phyloP scores from a whole-genome alignment of 2,329 filamentous ascomycete species.

The Botrytis tulipae region DNA sequence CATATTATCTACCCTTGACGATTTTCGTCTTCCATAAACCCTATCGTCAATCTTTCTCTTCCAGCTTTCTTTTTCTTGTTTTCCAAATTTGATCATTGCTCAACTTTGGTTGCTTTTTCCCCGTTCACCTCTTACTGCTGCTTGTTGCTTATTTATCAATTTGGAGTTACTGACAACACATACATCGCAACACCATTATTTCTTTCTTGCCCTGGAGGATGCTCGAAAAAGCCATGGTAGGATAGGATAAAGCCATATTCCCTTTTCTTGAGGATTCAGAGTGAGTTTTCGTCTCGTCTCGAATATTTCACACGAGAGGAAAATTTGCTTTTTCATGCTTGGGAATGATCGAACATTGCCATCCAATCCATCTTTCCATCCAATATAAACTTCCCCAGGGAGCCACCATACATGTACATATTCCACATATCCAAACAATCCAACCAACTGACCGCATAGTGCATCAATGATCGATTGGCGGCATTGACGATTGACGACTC shows the following conservation, averaged over 20 bases:
- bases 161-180: constrained; percentile 13
- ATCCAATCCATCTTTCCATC: neutral
- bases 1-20: neutral
- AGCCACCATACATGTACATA: constrained; percentile 4
- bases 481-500: constrained; percentile 7
- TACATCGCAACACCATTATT: constrained; percentile 9
- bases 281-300: neutral
- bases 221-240: neutral
- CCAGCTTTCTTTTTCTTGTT: neutral
- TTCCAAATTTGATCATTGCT: neutral
- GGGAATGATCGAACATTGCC: constrained; percentile 6
- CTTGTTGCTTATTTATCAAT: neutral
- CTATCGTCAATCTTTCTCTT: neutral
- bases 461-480: constrained; percentile 2
- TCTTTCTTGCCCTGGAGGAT: neutral
- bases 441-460: constrained; percentile 5
- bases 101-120: neutral
- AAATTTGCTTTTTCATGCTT: constrained; percentile 6
- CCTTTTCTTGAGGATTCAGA: neutral
- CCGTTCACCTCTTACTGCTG: neutral
- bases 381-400: neutral
- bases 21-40: constrained; percentile 10
- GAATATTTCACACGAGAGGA: neutral
- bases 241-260: neutral
- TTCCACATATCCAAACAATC: neutral